Percentiles rank a stretch among this genome's conserved stretches.
Conservation (phyloP, 306 rosid species). For the Citrullus colocynthis region DNA sequence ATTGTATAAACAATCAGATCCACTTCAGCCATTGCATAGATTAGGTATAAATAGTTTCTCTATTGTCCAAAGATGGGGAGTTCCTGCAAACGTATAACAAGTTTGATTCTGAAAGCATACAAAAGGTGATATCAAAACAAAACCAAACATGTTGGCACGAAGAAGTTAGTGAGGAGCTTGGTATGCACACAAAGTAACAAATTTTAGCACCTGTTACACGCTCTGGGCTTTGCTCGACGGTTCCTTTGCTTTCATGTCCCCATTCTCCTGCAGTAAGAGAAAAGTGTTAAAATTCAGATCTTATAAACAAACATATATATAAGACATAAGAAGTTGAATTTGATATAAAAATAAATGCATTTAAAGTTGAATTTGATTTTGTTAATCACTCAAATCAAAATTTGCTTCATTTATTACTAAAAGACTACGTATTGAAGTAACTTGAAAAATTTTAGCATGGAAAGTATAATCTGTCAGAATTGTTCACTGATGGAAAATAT, state of each 20-base stretch:
- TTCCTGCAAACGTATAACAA: not conserved
- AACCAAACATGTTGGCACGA: not conserved
- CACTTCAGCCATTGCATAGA: constrained; percentile 37
- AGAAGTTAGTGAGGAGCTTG: not conserved
- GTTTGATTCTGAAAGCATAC: not conserved
- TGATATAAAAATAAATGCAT: not conserved
- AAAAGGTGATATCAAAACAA: not conserved
- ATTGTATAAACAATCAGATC: constrained; percentile 22
- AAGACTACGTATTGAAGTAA: not conserved
- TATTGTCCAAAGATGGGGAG: constrained; percentile 10
- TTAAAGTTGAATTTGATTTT: not conserved
- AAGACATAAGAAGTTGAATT: not conserved
- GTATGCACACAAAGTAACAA: not conserved
- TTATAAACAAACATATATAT: not conserved
- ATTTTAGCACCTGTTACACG: constrained; percentile 27
- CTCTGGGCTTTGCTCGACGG: constrained; percentile 67
- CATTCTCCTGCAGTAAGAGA: constrained; percentile 50
- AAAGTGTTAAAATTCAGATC: not conserved
- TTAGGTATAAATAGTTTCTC: constrained; percentile 28
- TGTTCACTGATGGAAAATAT: not conserved
- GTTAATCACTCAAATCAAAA: not conserved
- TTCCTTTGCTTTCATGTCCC: constrained; percentile 52
- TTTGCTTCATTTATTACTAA: not conserved
- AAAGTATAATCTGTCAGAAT: not conserved
- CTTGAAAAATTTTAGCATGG: not conserved